Evolutionary conservation across 202 grass and related monocot genomes (phyloP).

Genomic region (Hordeum pubiflorum): DNA sequence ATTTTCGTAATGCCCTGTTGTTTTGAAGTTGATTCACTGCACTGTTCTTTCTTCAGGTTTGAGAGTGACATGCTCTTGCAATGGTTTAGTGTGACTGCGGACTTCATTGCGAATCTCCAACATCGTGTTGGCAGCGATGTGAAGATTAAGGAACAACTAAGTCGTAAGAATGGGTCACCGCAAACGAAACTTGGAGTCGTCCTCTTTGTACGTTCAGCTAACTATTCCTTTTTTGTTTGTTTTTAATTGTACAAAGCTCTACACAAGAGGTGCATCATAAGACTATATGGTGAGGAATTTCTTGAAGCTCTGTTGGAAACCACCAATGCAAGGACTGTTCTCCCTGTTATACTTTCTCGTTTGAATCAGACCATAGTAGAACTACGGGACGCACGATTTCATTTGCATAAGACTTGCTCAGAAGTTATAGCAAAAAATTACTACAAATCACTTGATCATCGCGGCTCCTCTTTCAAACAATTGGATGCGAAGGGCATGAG

Average conservation of each 20-base stretch:
- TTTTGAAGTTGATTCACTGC: neutral
- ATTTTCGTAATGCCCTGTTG: neutral
- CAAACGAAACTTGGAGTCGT: neutral
- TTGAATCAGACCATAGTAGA: slow-evolving; percentile 30
- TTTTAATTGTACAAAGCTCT: slow-evolving; percentile 21
- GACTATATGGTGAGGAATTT: slow-evolving; percentile 26
- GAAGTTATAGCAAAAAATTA: slow-evolving; percentile 25
- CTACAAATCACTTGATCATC: slow-evolving; percentile 31
- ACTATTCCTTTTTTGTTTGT: neutral
- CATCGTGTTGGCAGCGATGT: neutral
- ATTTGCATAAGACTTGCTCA: slow-evolving; percentile 10
- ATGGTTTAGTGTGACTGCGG: slow-evolving; percentile 10
- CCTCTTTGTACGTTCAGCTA: neutral
- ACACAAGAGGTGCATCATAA: slow-evolving; percentile 42
- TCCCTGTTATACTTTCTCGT: slow-evolving; percentile 31
- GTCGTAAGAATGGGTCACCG: slow-evolving; percentile 15
- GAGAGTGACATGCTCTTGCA: slow-evolving; percentile 42
- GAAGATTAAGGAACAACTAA: slow-evolving; percentile 24
- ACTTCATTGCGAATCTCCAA: slow-evolving; percentile 31
- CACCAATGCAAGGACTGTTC: neutral
- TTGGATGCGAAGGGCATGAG: slow-evolving; percentile 19
- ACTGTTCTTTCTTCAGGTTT: slow-evolving; percentile 13
- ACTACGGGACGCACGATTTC: neutral
- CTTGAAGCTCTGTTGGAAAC: slow-evolving; percentile 17
- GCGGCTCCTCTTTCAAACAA: slow-evolving; percentile 30